These are phyloP conservation scores for Skeletonema costatum DNA, from an alignment of 108 stramenopile genomes.

Conservation along the genomic window DNA sequence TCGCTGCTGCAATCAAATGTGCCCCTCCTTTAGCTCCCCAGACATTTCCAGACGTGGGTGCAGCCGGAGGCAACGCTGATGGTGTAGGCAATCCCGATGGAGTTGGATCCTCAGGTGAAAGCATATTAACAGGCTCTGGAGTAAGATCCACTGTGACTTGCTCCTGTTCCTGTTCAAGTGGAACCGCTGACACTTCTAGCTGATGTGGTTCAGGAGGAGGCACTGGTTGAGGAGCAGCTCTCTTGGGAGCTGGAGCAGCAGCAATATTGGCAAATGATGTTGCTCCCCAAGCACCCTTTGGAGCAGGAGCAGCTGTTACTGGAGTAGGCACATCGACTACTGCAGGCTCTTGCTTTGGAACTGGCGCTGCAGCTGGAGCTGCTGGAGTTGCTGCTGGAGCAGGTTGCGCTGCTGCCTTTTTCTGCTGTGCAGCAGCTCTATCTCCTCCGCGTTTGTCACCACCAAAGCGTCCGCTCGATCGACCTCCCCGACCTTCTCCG, in stretches of 20 bases:
- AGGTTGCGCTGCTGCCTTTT: background rate
- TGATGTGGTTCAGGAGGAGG: slow-evolving; percentile 7
- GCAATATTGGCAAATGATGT: slow-evolving; percentile 29
- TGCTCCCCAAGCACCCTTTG: slow-evolving; percentile 73
- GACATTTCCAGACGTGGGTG: slow-evolving; percentile 68
- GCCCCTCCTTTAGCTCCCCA: slow-evolving; percentile 90
- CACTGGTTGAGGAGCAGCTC: slow-evolving; percentile 26
- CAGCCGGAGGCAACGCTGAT: slow-evolving; percentile 24
- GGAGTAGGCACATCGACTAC: slow-evolving; percentile 50
- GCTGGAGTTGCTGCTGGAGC: background rate
- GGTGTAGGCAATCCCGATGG: slow-evolving; percentile 51
- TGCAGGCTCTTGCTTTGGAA: slow-evolving; percentile 27
- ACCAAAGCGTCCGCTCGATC: slow-evolving; percentile 33
- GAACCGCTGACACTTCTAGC: slow-evolving; percentile 19
- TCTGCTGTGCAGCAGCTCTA: slow-evolving; percentile 4
- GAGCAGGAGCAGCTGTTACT: slow-evolving; percentile 47
- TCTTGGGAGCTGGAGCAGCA: slow-evolving; percentile 7
- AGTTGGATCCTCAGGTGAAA: slow-evolving; percentile 51
- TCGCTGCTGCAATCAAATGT: slow-evolving; percentile 79
- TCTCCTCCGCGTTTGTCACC: slow-evolving; percentile 22
- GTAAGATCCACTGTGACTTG: slow-evolving; percentile 51
- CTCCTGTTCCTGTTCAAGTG: slow-evolving; percentile 12
- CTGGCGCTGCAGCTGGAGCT: slow-evolving; percentile 22
- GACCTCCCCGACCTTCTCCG: slow-evolving; percentile 41
- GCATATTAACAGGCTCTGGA: slow-evolving; percentile 9